Base-by-base conservation (phyloP, 345 rosid genomes). In the Acer yangbiense region DNA sequence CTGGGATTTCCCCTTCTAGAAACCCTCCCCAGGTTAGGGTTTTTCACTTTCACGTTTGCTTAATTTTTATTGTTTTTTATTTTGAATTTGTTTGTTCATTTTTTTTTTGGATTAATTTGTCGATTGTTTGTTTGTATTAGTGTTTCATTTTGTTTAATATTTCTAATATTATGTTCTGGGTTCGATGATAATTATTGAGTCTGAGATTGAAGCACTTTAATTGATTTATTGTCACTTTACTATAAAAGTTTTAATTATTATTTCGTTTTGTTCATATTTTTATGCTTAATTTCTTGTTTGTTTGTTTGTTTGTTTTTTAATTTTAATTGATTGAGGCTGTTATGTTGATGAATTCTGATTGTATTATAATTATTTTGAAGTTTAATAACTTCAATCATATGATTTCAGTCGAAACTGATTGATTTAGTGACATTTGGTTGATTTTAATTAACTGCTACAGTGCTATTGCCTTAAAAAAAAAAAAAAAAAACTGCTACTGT, bases 21-120 rank as follows among this genome's bases (percentile, higher is more conserved):
- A 80, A 76, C 77, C 83, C 82, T 65, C 74, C 89, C 82, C 85
- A 76, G 83, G 91, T 86, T 72, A 41, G 81, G 58, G 61, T 68
- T 65, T 27, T 65, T 20, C 13, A 0, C 44, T 75, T 13, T 16
- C 50, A 6, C 17, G 5, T 35, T 35, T 35, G 16, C 52, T 62
- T 44, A 5, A 41, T 32, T 41, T 12, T 2, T 48, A 1, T 35
- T 35, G 6, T 35, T 35, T 35, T 35, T n/a, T 43, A 17, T 61
- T 7, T 3, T 54, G 18, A 14, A 7, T 54, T 9, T 20, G 5
- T 2, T 66, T 44, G 5, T 66, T 16, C n/a, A 9, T 20, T 71
- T 18, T 20, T 71, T 18, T 14, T 35, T n/a, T 25, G 11, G 1
- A n/a, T 60, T 60, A n/a, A 18, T n/a, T 60, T 18, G 10, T 60